Conservation (phyloP, 2,329 filamentous ascomycete species). For the Mycosphaerella arachidis region DNA sequence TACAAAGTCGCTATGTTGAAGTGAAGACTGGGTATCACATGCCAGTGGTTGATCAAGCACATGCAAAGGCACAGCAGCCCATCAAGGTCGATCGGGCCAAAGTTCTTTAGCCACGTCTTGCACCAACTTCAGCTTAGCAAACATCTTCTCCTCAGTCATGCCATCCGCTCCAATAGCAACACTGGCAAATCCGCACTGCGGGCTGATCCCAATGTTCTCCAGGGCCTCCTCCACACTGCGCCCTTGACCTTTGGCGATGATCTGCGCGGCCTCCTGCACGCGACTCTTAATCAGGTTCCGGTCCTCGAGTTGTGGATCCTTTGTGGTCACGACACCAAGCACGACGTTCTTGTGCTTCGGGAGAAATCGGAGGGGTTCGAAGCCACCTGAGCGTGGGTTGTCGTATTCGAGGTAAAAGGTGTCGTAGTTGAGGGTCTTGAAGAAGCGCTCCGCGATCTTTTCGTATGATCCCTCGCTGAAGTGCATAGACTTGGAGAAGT, state of each 20-base stretch:
- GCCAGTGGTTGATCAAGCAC: slow-evolving; percentile 1
- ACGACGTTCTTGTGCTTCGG: slow-evolving; percentile 39
- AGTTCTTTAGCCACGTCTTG: slow-evolving; percentile 35
- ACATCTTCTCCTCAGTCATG: slow-evolving; percentile 38
- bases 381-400: slow-evolving; percentile 36
- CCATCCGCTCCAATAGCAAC: slow-evolving; percentile 35
- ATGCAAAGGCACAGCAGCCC: slow-evolving; percentile 3
- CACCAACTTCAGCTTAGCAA: slow-evolving; percentile 35
- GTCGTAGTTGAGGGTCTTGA: slow-evolving; percentile 37
- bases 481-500: slow-evolving; percentile 38
- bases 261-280: slow-evolving; percentile 34
- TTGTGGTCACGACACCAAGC: slow-evolving; percentile 37
- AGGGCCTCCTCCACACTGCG: slow-evolving; percentile 34
- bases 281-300: slow-evolving; percentile 31
- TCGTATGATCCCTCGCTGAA: slow-evolving; percentile 38
- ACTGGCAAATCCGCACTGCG: slow-evolving; percentile 38
- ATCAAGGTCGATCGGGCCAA: slow-evolving; percentile 33
- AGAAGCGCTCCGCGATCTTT: slow-evolving; percentile 36
- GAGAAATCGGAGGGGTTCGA: slow-evolving; percentile 37
- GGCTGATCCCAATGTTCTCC: slow-evolving; percentile 36
- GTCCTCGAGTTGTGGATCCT: slow-evolving; percentile 36
- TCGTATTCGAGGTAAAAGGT: slow-evolving; percentile 41
- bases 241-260: slow-evolving; percentile 37
- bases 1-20: neutral
- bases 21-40: neutral